phyloP scores from a whole-genome alignment of 441 rosid genomes.

The Brassica hybrid region DNA sequence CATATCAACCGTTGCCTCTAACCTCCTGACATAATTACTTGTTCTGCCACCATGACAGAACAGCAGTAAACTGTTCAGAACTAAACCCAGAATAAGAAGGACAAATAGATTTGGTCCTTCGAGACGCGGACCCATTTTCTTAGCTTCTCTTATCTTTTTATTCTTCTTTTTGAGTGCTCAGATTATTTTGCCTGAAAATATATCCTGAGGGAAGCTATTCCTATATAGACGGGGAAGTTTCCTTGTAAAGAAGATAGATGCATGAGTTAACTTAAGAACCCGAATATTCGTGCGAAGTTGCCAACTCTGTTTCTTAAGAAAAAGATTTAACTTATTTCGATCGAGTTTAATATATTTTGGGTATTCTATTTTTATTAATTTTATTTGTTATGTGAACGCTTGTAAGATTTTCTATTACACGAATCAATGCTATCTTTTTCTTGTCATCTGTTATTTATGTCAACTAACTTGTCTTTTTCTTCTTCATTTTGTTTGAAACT shows the following conservation, averaged over 20 bases:
- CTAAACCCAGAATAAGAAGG: slow-evolving; percentile 41
- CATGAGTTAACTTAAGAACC: background rate
- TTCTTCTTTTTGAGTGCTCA: background rate
- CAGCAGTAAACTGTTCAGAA: slow-evolving; percentile 44
- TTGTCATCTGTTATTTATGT: slow-evolving; percentile 1
- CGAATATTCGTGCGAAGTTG: background rate
- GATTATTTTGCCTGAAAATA: background rate
- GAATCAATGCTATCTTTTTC: background rate
- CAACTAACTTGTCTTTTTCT: background rate
- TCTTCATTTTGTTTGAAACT: background rate
- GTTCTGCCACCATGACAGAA: slow-evolving; percentile 64
- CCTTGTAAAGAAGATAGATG: background rate
- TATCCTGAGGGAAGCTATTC: background rate
- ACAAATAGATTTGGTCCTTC: background rate
- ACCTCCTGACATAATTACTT: slow-evolving; percentile 54
- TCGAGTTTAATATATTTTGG: background rate
- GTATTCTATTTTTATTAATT: background rate
- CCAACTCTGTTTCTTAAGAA: background rate
- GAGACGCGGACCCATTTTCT: background rate
- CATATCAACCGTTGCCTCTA: slow-evolving; percentile 15
- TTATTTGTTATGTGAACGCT: too few species aligned
- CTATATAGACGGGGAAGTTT: background rate
- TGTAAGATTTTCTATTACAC: background rate
- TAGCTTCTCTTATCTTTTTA: background rate
- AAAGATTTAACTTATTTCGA: background rate